These are phyloP conservation scores for Gaertneriomyces sp. DNA, from an alignment of 192 early-diverging fungal species.

Conservation along the genomic window DNA sequence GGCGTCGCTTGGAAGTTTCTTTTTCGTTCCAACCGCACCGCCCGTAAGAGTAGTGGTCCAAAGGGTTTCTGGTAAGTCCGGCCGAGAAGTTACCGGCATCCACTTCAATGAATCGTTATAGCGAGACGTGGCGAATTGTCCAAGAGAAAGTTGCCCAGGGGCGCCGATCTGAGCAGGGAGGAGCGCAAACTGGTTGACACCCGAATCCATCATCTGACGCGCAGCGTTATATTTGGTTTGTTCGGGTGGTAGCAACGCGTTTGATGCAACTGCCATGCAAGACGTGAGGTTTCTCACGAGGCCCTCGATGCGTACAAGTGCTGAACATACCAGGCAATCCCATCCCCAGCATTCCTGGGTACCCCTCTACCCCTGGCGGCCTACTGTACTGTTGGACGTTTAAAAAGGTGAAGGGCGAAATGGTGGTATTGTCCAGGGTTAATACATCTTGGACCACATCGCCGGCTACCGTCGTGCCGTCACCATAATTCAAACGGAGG, in stretches of 20 bases:
- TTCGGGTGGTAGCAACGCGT: neutral
- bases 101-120: too few relatives aligned
- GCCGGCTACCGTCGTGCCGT: neutral
- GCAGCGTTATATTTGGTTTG: neutral
- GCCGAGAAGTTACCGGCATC: too few relatives aligned
- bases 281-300: neutral
- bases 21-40: too few relatives aligned
- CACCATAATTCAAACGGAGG: neutral
- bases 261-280: neutral
- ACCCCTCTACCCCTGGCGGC: neutral
- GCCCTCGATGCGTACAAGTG: neutral
- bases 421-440: neutral
- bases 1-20: too few relatives aligned
- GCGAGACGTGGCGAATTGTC: too few relatives aligned
- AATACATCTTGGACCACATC: neutral
- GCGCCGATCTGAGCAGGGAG: neutral
- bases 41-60: too few relatives aligned
- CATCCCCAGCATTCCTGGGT: constrained; percentile 4
- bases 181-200: neutral
- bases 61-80: too few relatives aligned
- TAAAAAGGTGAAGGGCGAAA: neutral
- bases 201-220: neutral
- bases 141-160: too few relatives aligned
- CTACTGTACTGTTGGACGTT: neutral
- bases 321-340: neutral